These are phyloP conservation scores for Sarocladium oryzae DNA, from an alignment of 2,329 filamentous ascomycete species.

Conservation along the genomic window DNA sequence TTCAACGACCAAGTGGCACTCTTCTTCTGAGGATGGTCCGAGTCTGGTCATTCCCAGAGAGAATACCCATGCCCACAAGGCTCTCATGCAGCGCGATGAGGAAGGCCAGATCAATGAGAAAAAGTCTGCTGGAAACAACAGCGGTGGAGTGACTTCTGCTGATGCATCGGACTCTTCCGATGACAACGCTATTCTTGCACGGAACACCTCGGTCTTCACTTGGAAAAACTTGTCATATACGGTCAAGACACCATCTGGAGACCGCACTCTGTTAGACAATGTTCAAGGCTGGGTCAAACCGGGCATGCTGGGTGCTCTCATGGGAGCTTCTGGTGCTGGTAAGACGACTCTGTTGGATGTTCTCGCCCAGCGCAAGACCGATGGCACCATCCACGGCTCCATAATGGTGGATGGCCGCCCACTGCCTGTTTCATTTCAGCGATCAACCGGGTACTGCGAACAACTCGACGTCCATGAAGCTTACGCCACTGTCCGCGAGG, in stretches of 20 bases:
- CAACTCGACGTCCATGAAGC: constrained; percentile 64
- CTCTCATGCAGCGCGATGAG: too few species aligned
- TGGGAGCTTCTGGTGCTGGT: constrained; percentile 74
- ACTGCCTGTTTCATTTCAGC: constrained; percentile 55
- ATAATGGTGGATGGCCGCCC: constrained; percentile 51
- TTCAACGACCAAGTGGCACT: constrained; percentile 12
- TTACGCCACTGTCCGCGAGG: constrained; percentile 60
- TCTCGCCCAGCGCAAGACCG: constrained; percentile 56
- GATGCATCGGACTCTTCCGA: background rate
- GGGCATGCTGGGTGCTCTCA: constrained; percentile 71
- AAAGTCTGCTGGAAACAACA: background rate
- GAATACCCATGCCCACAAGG: too few species aligned
- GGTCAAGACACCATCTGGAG: constrained; percentile 56
- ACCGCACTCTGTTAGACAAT: constrained; percentile 50
- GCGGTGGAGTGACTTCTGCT: too few species aligned
- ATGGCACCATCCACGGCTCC: constrained; percentile 45
- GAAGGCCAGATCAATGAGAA: background rate
- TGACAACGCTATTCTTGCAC: background rate
- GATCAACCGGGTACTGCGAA: constrained; percentile 62
- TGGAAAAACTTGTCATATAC: constrained; percentile 66
- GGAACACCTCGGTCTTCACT: constrained; percentile 41
- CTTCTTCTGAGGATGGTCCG: constrained; percentile 25
- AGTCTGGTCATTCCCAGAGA: background rate
- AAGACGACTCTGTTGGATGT: constrained; percentile 74
- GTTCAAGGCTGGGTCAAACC: constrained; percentile 74